A percentile compares a stretch with the other conserved stretches of the same genome.
Evolutionary conservation across 1,139 yeast genomes (phyloP).

Genomic region (Pichia sp.): DNA sequence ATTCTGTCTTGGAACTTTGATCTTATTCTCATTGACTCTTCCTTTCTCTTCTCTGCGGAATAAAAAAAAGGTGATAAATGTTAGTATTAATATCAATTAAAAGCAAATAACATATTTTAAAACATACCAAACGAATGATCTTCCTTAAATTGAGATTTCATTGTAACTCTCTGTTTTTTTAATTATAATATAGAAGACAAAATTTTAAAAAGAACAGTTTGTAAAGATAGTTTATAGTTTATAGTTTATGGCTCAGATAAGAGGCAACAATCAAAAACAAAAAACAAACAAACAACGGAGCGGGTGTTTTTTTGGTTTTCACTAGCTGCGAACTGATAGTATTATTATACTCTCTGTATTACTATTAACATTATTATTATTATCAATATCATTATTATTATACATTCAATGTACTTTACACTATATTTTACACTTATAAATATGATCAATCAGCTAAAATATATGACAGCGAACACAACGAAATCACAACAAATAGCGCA

Average conservation of each 20-base stretch:
- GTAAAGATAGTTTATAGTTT: too few relatives aligned
- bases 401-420: too few relatives aligned
- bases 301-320: neutral
- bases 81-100: neutral
- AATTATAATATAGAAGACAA: neutral
- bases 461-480: too few relatives aligned
- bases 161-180: constrained; percentile 20
- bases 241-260: neutral
- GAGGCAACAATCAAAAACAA: neutral
- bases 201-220: too few relatives aligned
- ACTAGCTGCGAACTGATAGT: too few relatives aligned
- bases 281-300: neutral
- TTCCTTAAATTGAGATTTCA: constrained; percentile 92
- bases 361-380: too few relatives aligned
- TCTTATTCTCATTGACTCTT: constrained; percentile 88
- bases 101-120: neutral
- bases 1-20: constrained; percentile 87
- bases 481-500: too few relatives aligned
- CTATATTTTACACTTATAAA: too few relatives aligned
- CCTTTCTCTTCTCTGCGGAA: constrained; percentile 79
- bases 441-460: too few relatives aligned
- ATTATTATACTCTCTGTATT: too few relatives aligned
- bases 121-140: constrained; percentile 79
- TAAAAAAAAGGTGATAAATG: neutral
- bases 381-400: too few relatives aligned